Evolutionary conservation across 768 basidiomycete genomes (phyloP), one percentile per base, ranked within the genome.

Genomic region (Sporobolomyces pararoseus): DNA sequence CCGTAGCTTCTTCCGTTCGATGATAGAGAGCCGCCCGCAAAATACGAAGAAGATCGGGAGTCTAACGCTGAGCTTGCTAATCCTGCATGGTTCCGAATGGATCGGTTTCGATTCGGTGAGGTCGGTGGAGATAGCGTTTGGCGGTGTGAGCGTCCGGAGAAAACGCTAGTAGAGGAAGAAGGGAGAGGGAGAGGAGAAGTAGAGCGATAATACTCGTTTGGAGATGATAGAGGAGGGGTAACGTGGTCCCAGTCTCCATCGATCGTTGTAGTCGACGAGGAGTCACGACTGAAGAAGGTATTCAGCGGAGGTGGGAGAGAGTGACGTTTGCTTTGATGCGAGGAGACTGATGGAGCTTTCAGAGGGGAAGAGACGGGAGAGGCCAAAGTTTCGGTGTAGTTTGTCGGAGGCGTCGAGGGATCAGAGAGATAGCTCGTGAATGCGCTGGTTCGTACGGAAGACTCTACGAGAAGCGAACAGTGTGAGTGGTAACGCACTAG

Each of bases 51-150:
- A 3, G 39, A 34, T n/a, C 61, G 53, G 4, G 55, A 19, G 29
- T 53, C 54, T 4, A 68, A 44, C 6, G 71, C 44, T 19, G 66
- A 53, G n/a, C 57, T 59, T 7, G 57, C 21, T 19, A 68, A 6
- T 2, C 52, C 71, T 1, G 71, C 58, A 13, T 72, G 71, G 17
- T 61, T 52, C 7, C 62, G 46, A 25, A 68, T 49, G 19, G 71
- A 63, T 23, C 70, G 42, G 5, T 54, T 57, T 7, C 70, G 69
- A 34, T 54, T 25, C 0, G 61, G 50, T 2, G 53, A 19, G 27
- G 25, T 13, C 21, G 57, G 9, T 14, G 31, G 27, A 1, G 25
- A 14, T 31, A 27, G 67, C 13, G 53, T 16, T 32, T 7, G 17
- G 13, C 4, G 21, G 9, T 21, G 3, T 17, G 47, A 37, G 25